A percentile compares a stretch with the other conserved stretches of the same genome.
Evolutionary conservation across 2,329 filamentous ascomycete genomes (phyloP).

Genomic region (Clonostachys rhizophaga): DNA sequence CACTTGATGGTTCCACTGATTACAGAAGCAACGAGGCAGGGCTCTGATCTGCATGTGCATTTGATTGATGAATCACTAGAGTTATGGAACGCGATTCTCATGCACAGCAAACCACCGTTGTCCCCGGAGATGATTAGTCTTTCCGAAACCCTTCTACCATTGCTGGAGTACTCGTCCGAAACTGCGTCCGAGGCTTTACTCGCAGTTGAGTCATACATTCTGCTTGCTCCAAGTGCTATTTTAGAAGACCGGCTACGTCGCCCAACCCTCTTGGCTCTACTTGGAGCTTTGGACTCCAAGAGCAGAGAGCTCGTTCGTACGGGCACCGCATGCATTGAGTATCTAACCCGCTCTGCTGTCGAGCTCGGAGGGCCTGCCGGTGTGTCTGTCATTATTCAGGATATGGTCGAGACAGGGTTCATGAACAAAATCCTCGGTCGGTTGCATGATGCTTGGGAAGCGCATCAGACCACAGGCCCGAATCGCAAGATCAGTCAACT

Average conservation of each 20-base stretch:
- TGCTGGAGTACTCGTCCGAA: slow-evolving; percentile 63
- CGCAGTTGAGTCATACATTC: slow-evolving; percentile 66
- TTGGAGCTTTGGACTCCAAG: slow-evolving; percentile 41
- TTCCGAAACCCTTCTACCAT: slow-evolving; percentile 56
- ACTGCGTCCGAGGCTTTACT: slow-evolving; percentile 57
- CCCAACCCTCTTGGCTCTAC: slow-evolving; percentile 43
- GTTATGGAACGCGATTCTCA: slow-evolving; percentile 75
- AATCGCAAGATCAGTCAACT: slow-evolving; percentile 66
- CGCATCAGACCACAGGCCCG: slow-evolving; percentile 78
- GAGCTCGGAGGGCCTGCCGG: slow-evolving; percentile 57
- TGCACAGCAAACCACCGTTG: slow-evolving; percentile 58
- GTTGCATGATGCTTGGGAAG: slow-evolving; percentile 65
- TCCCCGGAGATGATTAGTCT: slow-evolving; percentile 59
- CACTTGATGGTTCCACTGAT: slow-evolving; percentile 78
- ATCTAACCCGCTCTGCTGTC: slow-evolving; percentile 59
- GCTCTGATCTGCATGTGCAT: slow-evolving; percentile 72
- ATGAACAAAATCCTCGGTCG: slow-evolving; percentile 59
- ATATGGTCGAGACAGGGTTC: slow-evolving; percentile 60
- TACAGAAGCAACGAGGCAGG: slow-evolving; percentile 70
- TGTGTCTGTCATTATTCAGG: slow-evolving; percentile 57
- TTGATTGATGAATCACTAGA: slow-evolving; percentile 90
- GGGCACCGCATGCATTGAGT: slow-evolving; percentile 58
- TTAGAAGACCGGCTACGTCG: slow-evolving; percentile 50
- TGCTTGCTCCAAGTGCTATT: slow-evolving; percentile 65
- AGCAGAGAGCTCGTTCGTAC: slow-evolving; percentile 55